Conservation (phyloP, 2,329 filamentous ascomycete species). For the Fusarium euwallaceae region DNA sequence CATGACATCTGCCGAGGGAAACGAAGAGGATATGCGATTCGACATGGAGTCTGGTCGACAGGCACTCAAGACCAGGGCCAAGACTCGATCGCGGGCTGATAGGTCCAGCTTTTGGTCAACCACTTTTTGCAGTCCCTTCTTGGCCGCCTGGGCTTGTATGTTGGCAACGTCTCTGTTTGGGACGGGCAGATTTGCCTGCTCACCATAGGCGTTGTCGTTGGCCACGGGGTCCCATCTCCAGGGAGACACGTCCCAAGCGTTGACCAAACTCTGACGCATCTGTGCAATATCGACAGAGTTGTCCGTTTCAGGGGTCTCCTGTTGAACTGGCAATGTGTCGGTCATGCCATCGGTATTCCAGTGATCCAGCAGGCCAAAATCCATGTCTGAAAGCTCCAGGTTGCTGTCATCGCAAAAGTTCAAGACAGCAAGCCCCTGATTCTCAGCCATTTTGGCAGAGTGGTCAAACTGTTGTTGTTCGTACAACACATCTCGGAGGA, state of each 20-base stretch:
- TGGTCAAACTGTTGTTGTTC: slow-evolving; percentile 57
- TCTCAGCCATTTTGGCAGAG: slow-evolving; percentile 52
- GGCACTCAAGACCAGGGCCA: slow-evolving; percentile 73
- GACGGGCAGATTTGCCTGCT: slow-evolving; percentile 61
- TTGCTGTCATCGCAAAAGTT: slow-evolving; percentile 65
- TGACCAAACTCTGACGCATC: slow-evolving; percentile 62
- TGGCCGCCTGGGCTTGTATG: slow-evolving; percentile 55
- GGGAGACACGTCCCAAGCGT: slow-evolving; percentile 64
- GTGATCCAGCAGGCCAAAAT: slow-evolving; percentile 64
- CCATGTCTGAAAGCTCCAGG: slow-evolving; percentile 65
- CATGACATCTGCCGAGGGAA: slow-evolving; percentile 71
- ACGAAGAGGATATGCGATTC: slow-evolving; percentile 69
- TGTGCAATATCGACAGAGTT: slow-evolving; percentile 58
- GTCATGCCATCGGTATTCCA: slow-evolving; percentile 59
- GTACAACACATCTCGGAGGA: slow-evolving; percentile 64
- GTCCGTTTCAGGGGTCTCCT: slow-evolving; percentile 49
- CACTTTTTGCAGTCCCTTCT: slow-evolving; percentile 55
- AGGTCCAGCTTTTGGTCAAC: slow-evolving; percentile 60
- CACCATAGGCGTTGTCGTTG: slow-evolving; percentile 59
- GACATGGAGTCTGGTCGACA: slow-evolving; percentile 65
- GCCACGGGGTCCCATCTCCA: slow-evolving; percentile 64
- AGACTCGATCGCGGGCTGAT: slow-evolving; percentile 69
- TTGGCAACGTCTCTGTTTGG: slow-evolving; percentile 55
- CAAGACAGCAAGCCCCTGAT: slow-evolving; percentile 59
- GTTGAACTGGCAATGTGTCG: slow-evolving; percentile 37